Base-by-base conservation (phyloP, 140 eudicot species). In the Ambrosia hybrid region DNA sequence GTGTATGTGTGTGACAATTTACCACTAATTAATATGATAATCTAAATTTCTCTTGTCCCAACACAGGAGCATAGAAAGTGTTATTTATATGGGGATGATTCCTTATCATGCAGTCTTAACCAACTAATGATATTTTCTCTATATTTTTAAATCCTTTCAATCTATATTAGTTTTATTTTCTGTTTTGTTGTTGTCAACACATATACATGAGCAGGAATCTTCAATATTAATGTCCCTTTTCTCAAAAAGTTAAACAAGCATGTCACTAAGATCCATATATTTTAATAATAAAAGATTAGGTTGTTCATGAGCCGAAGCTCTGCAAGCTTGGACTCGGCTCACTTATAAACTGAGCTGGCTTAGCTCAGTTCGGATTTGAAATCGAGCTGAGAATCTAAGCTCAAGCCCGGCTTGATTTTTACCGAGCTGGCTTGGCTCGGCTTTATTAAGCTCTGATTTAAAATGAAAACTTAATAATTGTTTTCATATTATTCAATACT, bases 151-250 rank as follows among this genome's bases (percentile, higher is more conserved):
- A 49, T 34, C 57, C 30, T 26, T 11, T n/a, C 21, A 12, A 17
- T 49, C 30, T 14, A 45, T 65, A 65, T 65, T 65, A 41, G 49
- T 9, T 34, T 60, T 33, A 33, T 33, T 10, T 60, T 60, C 38
- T 68, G 73, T 68, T 53, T 12, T 49, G 39, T 68, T 49, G 73
- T 67, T 67, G 72, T 67, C 60, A 67, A 49, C 72, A 67, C 26
- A 33, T 66, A 67, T 67, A 26, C 73, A 30, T 68, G 73, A 7
- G 57, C 15, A 14, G 60, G 73, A 68, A 68, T 68, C 73, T 68
- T 30, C 21, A 49, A 49, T 36, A 33, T 33, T 53, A 33, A 49
- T 68, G 13, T 49, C 73, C 16, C 60, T 67, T 26, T 49, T 68
- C 46, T 68, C 26, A 67, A 49, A 49, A 49, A 13, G 10, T 68